phyloP scores from a whole-genome alignment of 257 asterid genomes.

The Nicotiana paniculata region DNA sequence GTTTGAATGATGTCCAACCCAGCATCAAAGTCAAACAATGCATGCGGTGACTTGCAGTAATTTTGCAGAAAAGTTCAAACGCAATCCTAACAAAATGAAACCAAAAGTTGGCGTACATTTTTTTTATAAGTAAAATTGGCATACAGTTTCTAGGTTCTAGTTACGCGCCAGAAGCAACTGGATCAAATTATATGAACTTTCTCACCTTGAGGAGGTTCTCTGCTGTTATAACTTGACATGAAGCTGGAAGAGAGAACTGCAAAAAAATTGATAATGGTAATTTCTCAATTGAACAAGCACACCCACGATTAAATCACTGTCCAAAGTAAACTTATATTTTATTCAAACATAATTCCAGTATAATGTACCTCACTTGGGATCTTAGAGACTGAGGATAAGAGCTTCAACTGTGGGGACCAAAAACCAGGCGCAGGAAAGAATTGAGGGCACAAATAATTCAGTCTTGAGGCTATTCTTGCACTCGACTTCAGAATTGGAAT shows the following conservation, averaged over 20 bases:
- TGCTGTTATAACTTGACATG: conserved; percentile 45
- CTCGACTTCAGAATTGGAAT: conserved; percentile 83
- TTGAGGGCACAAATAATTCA: conserved; percentile 82
- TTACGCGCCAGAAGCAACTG: neutral
- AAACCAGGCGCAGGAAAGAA: conserved; percentile 93
- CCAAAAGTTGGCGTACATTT: neutral
- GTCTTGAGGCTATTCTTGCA: conserved; percentile 76
- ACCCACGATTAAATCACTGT: neutral
- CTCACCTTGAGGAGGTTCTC: conserved; percentile 96
- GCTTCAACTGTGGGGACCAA: conserved; percentile 46
- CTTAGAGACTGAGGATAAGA: conserved; percentile 20
- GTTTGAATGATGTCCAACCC: neutral
- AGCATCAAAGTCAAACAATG: conserved; percentile 3
- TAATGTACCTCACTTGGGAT: conserved; percentile 34
- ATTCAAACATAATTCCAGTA: neutral
- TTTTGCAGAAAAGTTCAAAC: neutral
- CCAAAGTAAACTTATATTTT: neutral
- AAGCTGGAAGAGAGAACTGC: conserved; percentile 44
- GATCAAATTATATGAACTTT: neutral
- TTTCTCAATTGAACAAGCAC: conserved; percentile 3
- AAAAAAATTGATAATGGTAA: conserved; percentile 15
- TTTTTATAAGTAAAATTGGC: neutral
- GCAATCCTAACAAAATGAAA: conserved; percentile 1
- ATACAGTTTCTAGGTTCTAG: neutral
- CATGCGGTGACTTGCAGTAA: conserved; percentile 5